phyloP scores from a whole-genome alignment of 2,329 filamentous ascomycete genomes.

The Aspergillus cejpii region DNA sequence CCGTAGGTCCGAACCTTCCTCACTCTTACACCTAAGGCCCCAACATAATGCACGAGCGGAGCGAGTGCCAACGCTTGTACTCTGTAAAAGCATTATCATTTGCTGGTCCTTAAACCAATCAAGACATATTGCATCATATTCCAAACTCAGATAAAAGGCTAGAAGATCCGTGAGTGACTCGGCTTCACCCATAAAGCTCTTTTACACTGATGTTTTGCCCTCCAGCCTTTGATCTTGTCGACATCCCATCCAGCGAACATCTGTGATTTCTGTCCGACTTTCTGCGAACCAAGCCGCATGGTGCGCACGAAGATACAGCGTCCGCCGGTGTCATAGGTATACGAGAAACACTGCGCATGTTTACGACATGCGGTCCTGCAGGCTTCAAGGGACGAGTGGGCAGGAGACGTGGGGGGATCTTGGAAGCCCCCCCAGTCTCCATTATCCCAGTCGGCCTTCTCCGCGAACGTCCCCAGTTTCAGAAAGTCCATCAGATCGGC shows the following conservation, averaged over 20 bases:
- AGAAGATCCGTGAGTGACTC: conserved; percentile 23
- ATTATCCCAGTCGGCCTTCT: conserved; percentile 30
- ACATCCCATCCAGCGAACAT: conserved; percentile 24
- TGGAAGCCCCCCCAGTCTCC: conserved; percentile 29
- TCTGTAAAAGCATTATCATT: too few relatives aligned
- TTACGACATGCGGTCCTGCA: conserved; percentile 23
- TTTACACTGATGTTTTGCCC: conserved; percentile 14
- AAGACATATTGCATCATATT: too few relatives aligned
- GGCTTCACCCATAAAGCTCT: conserved; percentile 24
- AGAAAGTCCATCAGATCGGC: conserved; percentile 28
- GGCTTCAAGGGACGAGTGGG: conserved; percentile 24
- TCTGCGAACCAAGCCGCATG: conserved; percentile 17
- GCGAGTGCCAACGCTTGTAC: too few relatives aligned
- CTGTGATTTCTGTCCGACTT: conserved; percentile 7
- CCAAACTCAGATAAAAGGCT: too few relatives aligned
- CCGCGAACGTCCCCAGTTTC: conserved; percentile 16
- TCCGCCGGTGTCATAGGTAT: conserved; percentile 19
- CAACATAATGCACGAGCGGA: too few relatives aligned
- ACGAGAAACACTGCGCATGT: conserved; percentile 19
- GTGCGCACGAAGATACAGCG: conserved; percentile 20
- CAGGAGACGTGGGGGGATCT: conserved; percentile 21
- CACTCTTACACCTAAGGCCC: too few relatives aligned
- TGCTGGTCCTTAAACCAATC: too few relatives aligned
- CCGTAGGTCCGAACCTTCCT: too few relatives aligned
- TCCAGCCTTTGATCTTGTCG: conserved; percentile 21